Conservation (phyloP, 176 grass and related monocot species). For the Metroxylon sagu region DNA sequence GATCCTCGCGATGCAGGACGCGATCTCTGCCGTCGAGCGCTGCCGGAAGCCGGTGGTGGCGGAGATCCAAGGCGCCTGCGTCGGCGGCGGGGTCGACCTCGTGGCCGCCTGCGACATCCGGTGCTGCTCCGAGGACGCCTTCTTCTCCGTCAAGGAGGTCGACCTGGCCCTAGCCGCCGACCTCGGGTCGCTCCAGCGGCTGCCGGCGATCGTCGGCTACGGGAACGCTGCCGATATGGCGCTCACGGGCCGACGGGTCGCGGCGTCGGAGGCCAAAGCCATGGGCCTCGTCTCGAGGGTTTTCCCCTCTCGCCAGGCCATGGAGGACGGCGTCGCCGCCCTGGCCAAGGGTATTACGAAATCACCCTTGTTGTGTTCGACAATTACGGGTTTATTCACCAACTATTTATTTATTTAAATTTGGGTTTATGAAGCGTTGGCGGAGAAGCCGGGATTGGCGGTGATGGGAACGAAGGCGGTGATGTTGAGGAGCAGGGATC, state of each 20-base stretch:
- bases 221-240: slow-evolving; percentile 60
- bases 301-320: slow-evolving; percentile 46
- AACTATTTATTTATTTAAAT: too few relatives aligned
- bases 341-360: slow-evolving; percentile 42
- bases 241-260: slow-evolving; percentile 52
- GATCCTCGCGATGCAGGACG: slow-evolving; percentile 48
- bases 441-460: slow-evolving; percentile 63
- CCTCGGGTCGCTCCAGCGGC: slow-evolving; percentile 61
- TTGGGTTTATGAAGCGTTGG: slow-evolving; percentile 24
- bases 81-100: slow-evolving; percentile 63
- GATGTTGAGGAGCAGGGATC: slow-evolving; percentile 72
- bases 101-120: slow-evolving; percentile 60
- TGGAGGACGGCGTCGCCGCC: slow-evolving; percentile 41
- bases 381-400: too few relatives aligned
- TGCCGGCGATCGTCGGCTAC: slow-evolving; percentile 53
- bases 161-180: slow-evolving; percentile 82
- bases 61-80: slow-evolving; percentile 64
- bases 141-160: slow-evolving; percentile 82
- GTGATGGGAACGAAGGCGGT: slow-evolving; percentile 82
- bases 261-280: slow-evolving; percentile 64
- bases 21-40: slow-evolving; percentile 49
- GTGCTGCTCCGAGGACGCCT: slow-evolving; percentile 51
- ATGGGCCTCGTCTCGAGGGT: slow-evolving; percentile 67
- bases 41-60: slow-evolving; percentile 75
- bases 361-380: too few relatives aligned